Evolutionary conservation across 768 basidiomycete species (phyloP), one percentile per base, ranked within the genome.

Genomic region (Leucogyrophana mollusca): DNA sequence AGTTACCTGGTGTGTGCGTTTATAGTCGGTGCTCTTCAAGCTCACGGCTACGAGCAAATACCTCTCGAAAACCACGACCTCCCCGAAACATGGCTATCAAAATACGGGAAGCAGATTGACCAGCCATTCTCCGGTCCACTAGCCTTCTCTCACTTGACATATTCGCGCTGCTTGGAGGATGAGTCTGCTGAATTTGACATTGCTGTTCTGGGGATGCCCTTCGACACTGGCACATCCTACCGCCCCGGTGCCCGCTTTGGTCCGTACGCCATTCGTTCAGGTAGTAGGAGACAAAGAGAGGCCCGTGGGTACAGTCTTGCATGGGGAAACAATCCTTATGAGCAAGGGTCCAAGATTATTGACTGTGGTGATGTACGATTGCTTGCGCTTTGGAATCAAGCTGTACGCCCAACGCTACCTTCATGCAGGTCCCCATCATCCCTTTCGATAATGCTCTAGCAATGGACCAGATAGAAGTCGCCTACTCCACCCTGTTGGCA

Each of bases 361-460:
- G 93, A 94, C 56, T 94, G 92, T 52, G 91, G 89, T 37, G 92
- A 94, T 67, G 86, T 90, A 55, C 43, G 52, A 50, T 30, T 13
- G 13, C 47, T 9, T 7, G 39, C 43, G 23, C 9, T 6, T 20
- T 39, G 9, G 11, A 8, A 11, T 24, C 2, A 9, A 16, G 22
- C n/a, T 33, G 36, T 10, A 52, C 18, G 27, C 14, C 4, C 43
- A 9, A 51, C 35, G 23, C 22, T 9, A 16, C 35, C 7, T 37
- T 16, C 39, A 1, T 34, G 25, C 25, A 90, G 86, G 78, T 91
- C 10, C 92, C 93, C 4, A 65, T 87, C 33, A 82, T 65, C 40
- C 86, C 89, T 0, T 92, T 87, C 59, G 91, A 95, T 63, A 89
- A 91, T 61, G 78, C 80, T 0, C 73, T 90, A 10, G 92, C 91